A percentile compares a stretch with the other conserved stretches of the same genome.
phyloP scores from a whole-genome alignment of 2,329 filamentous ascomycete species.

The Alternaria arbusti region DNA sequence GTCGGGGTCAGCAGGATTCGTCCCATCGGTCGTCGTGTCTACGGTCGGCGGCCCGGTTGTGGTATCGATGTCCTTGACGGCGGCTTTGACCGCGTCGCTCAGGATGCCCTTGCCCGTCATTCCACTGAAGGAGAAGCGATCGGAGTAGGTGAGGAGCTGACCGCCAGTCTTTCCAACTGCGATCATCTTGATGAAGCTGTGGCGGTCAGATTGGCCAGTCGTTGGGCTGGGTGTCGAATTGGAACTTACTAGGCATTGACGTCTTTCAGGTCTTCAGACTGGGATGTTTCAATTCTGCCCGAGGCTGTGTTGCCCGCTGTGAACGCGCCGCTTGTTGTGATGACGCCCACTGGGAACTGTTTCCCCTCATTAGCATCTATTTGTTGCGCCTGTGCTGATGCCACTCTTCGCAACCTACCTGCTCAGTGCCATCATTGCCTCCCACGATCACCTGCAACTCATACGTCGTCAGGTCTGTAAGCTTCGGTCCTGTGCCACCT shows the following conservation, averaged over 20 bases:
- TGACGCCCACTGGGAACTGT: conserved; percentile 23
- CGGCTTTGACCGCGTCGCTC: conserved; percentile 53
- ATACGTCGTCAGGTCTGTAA: conserved; percentile 61
- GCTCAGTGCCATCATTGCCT: conserved; percentile 58
- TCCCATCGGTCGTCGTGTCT: conserved; percentile 26
- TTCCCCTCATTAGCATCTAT: conserved; percentile 4
- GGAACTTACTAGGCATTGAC: conserved; percentile 62
- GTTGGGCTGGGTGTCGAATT: not conserved
- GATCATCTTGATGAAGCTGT: conserved; percentile 55
- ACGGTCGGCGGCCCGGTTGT: conserved; percentile 37
- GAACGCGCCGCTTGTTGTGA: conserved; percentile 56
- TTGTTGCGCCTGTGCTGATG: not conserved
- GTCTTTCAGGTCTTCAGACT: conserved; percentile 43
- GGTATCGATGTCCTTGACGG: conserved; percentile 27
- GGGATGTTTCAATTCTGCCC: conserved; percentile 30
- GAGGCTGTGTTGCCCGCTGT: conserved; percentile 51
- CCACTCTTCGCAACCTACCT: conserved; percentile 49
- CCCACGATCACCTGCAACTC: conserved; percentile 67
- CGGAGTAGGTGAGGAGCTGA: conserved; percentile 65
- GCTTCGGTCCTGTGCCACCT: conserved; percentile 56
- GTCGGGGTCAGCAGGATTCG: conserved; percentile 36
- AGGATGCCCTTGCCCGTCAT: conserved; percentile 71
- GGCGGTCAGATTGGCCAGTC: conserved; percentile 10
- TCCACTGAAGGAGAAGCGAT: conserved; percentile 67
- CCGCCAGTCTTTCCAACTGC: conserved; percentile 62